Percentiles rank a stretch among this genome's conserved stretches.
Evolutionary conservation across 768 basidiomycete species (phyloP).

Genomic region (Phallus indusiatus): DNA sequence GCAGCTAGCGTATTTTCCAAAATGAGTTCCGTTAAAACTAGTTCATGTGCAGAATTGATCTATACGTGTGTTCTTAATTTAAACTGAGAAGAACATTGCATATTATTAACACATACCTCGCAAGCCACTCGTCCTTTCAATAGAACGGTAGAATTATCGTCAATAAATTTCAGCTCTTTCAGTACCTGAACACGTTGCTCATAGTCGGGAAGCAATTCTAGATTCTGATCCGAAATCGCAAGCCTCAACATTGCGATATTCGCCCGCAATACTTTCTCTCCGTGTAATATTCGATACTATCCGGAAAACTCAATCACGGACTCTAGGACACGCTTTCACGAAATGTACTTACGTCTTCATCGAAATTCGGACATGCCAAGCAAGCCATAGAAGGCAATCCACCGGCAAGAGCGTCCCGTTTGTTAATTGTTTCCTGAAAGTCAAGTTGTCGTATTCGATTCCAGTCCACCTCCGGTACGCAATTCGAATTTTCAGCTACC

Average conservation of each 20-base stretch:
- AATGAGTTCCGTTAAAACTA: constrained; percentile 92
- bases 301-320: background rate
- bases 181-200: constrained; percentile 89
- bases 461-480: constrained; percentile 79
- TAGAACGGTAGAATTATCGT: constrained; percentile 90
- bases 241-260: constrained; percentile 73
- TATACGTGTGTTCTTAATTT: constrained; percentile 22
- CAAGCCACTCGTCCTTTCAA: constrained; percentile 97
- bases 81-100: background rate
- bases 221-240: constrained; percentile 90
- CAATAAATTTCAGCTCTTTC: constrained; percentile 85
- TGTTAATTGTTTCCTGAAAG: constrained; percentile 74
- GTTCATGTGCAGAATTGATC: constrained; percentile 98
- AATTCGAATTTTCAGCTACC: constrained; percentile 23
- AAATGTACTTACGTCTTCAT: constrained; percentile 54
- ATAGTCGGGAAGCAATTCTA: constrained; percentile 95
- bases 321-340: background rate
- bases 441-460: constrained; percentile 72
- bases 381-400: constrained; percentile 40
- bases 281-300: constrained; percentile 73
- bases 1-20: constrained; percentile 87
- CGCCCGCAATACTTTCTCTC: constrained; percentile 59
- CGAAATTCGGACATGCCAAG: constrained; percentile 55
- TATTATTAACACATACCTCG: constrained; percentile 50
- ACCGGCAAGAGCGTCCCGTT: constrained; percentile 41